Base-by-base conservation (phyloP, 306 rosid genomes). In the Astragalus membranaceus region DNA sequence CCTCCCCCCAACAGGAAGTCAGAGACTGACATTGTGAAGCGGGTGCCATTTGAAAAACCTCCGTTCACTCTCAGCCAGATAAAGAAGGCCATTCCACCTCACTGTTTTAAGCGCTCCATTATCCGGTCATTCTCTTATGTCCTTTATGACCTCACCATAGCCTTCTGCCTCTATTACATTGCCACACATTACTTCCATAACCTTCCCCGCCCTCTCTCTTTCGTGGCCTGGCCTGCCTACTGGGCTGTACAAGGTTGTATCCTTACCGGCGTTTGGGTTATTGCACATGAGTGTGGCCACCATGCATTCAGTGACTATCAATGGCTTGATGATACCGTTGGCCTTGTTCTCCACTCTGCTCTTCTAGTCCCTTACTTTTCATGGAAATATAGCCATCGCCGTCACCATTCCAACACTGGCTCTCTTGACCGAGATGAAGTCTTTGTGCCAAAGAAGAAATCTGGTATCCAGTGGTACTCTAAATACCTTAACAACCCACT, bases 241-340 rank as follows among this genome's bases (percentile, higher is more conserved):
- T 78, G 88, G 87, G 85, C 65, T 44, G 3, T 83, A 60, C 96
- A 88, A 75, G 98, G 98, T 33, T 88, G 97, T 64, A 74, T 94
- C 79, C 87, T 89, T 1, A 94, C 98, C 2, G 98, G 98, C 4
- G 88, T 94, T 56, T 94, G 98, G 98, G 98, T 94, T 69, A 60
- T 94, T 51, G 98, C 98, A 0, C 98, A 90, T 2, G 98, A 94
- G 75, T 94, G 97, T 68, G 98, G 98, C 72, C 98, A 90, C 85
- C 98, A 94, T 66, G 98, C 98, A 64, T 94, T 94, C 76, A 94
- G 98, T 49, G 95, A 88, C 74, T 87, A 88, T 65, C 96, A 88
- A 17, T 85, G 88, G 97, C 96, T 94, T 8, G 98, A 94, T 79
- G 98, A 94, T 72, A 88, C 85, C 0, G 97, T 94, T 61, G 98